These are phyloP conservation scores for Blastocystis sp. DNA, from an alignment of 352 stramenopile genomes.

Conservation along the genomic window DNA sequence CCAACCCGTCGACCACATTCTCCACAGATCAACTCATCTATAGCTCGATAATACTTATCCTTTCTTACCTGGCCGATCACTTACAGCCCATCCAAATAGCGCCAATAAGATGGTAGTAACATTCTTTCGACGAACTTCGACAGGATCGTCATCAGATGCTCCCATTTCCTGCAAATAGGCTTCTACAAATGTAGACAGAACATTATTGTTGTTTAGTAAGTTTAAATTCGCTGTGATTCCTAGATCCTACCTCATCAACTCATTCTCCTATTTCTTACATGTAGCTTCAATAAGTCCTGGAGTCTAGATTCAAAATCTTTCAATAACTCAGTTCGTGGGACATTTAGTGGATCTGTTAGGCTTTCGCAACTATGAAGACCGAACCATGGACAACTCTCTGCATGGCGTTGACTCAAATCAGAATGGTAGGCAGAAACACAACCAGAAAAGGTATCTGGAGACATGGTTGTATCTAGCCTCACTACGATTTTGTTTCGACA, in stretches of 20 bases:
- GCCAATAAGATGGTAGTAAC: slow-evolving; percentile 50
- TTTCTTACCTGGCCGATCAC: neutral
- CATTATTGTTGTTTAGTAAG: neutral
- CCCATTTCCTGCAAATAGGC: slow-evolving; percentile 61
- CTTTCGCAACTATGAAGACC: slow-evolving; percentile 11
- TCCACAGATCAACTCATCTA: neutral
- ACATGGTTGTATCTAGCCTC: neutral
- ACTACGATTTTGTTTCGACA: slow-evolving; percentile 30
- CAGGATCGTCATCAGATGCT: neutral
- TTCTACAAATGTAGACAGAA: slow-evolving; percentile 50
- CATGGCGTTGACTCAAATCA: neutral
- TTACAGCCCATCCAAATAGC: slow-evolving; percentile 21
- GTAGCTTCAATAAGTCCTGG: neutral
- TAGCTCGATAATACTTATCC: neutral
- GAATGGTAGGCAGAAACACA: neutral
- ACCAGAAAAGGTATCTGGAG: neutral
- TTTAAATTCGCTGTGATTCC: slow-evolving; percentile 7
- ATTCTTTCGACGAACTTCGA: neutral
- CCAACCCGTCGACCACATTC: slow-evolving; percentile 24
- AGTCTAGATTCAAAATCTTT: slow-evolving; percentile 24
- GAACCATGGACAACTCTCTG: slow-evolving; percentile 40
- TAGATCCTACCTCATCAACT: neutral
- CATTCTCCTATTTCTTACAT: neutral
- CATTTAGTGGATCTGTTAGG: neutral
- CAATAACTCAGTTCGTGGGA: neutral